Evolutionary conservation across 2,329 filamentous ascomycete species (phyloP).

Genomic region (Fusarium succisae): DNA sequence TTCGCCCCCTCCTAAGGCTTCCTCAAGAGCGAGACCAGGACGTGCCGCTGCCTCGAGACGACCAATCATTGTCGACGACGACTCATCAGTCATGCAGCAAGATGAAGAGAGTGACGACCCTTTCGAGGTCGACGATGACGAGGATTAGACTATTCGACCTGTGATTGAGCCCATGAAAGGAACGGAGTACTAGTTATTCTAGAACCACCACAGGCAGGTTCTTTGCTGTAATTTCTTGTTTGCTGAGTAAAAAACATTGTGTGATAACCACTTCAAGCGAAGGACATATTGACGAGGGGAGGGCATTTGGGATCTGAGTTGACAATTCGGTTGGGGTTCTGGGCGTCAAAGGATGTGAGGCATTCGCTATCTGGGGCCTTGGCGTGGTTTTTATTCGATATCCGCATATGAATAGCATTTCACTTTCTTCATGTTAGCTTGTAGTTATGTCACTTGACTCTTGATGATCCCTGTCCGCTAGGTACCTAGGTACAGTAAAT

Average conservation of each 20-base stretch:
- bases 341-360: conserved; percentile 26
- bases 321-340: conserved; percentile 5
- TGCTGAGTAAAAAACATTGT: conserved; percentile 13
- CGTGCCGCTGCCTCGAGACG: conserved; percentile 56
- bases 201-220: neutral
- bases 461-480: neutral
- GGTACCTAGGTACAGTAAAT: neutral
- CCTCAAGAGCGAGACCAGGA: conserved; percentile 54
- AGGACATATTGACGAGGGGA: neutral
- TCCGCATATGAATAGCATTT: conserved; percentile 3
- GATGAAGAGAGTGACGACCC: conserved; percentile 54
- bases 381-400: conserved; percentile 22
- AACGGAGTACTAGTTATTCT: conserved; percentile 5
- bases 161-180: neutral
- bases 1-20: conserved; percentile 54
- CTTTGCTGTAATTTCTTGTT: conserved; percentile 8
- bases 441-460: neutral
- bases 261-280: neutral
- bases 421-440: conserved; percentile 1
- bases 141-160: conserved; percentile 40
- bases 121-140: conserved; percentile 58
- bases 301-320: neutral
- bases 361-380: conserved; percentile 9
- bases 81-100: conserved; percentile 46
- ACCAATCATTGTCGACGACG: conserved; percentile 50